Evolutionary conservation across 495 filamentous ascomycete genomes (phyloP), one percentile per base, ranked within the genome.

Genomic region (Penicillium turbatum): DNA sequence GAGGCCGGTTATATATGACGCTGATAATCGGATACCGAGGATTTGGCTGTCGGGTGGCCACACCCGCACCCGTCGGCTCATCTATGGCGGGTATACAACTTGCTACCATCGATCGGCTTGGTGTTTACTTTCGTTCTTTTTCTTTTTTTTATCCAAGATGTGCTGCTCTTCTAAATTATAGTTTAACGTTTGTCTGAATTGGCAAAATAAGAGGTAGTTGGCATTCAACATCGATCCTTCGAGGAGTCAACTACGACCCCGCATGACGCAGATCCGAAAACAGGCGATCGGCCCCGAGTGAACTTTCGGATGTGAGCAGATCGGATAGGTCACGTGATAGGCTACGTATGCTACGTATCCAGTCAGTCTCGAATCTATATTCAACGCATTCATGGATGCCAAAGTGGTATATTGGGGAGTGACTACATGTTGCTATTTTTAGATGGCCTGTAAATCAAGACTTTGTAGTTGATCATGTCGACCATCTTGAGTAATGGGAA

Each of bases 261-360:
- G 46, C 39, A 41, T 2, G 10, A 44, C 44, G 54, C 51, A 52
- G 53, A 61, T 64, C 58, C 61, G 61, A 64, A 57, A 55, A 29
- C 5, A 38, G 39, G 27, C 15, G 17, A 48, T 42, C 44, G 54
- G 30, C 30, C 30, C 32, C 40, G 55, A 24, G 19, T 43, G 38
- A 12, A 42, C n/a, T 31, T 50, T 63, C 61, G 61, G 61, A 63
- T 52, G 50, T 48, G 57, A 60, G 57, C 46, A 53, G 61, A 63
- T 63, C 61, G 57, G 61, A 63, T 41, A 32, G 5, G 17, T 57
- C 57, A 61, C 50, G 57, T 57, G 57, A 39, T 4, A 1, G 1
- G 6, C 4, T 8, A 30, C 4, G 8, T 30, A 5, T 30, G 27
- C 27, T 8, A 30, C 27, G n/a, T n/a, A n/a, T n/a, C n/a, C n/a